Evolutionary conservation across 495 filamentous ascomycete genomes (phyloP), one percentile per base, ranked within the genome.

Genomic region (Xylaria palmicola): DNA sequence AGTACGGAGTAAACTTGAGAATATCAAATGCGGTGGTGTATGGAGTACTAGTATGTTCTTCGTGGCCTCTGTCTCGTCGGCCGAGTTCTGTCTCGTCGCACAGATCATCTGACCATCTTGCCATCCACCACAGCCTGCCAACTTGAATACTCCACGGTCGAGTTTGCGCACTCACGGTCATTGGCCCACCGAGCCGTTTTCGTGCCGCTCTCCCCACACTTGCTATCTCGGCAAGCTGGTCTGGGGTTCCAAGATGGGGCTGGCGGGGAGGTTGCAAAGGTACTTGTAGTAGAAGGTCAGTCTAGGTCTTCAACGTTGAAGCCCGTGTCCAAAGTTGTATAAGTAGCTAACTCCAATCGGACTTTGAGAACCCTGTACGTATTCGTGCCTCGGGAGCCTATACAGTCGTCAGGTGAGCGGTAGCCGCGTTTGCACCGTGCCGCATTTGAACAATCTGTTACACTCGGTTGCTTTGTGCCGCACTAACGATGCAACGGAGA

Each of bases 121-220:
- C 17, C 45, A 47, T 26, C 43, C 22, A 24, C 43, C 43, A 47
- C 27, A 4, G 17, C 43, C 7, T 47, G 22, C 22, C 27, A 47
- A n/a, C n/a, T n/a, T n/a, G n/a, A n/a, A n/a, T n/a, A n/a, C n/a
- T n/a, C n/a, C n/a, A n/a, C n/a, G n/a, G n/a, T n/a, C n/a, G n/a
- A 22, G 36, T 54, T 54, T 54, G 51, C 51, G 51, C 51, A 27
- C 7, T 22, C 4, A 22, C 36, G 30, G 36, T 15, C 13, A 54
- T 54, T 54, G 51, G 51, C 15, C 24, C 50, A 51, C n/a, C 36
- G 41, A 27, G 22, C 22, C 36, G 34, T 30, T 37, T 36, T 20
- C 26, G 32, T 54, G 51, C 51, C 51, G 51, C 29, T 40, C 36
- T 54, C 51, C 51, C 51, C 51, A 54, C 51, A 41, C 51, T 54